phyloP scores from a whole-genome alignment of 306 rosid genomes.

The Crataegus laevigata region DNA sequence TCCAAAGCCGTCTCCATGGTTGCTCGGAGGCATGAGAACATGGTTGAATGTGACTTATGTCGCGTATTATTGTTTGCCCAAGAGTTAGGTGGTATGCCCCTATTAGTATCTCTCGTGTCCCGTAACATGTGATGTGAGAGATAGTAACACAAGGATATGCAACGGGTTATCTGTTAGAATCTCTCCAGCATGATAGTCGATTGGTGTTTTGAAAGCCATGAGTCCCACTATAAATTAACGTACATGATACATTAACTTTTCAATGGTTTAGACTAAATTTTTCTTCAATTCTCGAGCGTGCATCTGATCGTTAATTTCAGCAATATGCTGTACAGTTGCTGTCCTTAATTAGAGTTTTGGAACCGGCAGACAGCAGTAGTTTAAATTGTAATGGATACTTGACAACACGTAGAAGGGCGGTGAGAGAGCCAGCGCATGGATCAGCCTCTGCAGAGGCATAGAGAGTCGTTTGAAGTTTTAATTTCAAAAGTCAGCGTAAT shows the following conservation, averaged over 20 bases:
- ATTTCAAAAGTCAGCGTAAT: background rate
- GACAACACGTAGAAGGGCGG: background rate
- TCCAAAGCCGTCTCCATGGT: constrained; percentile 54
- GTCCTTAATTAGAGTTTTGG: too few species aligned
- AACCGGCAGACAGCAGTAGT: background rate
- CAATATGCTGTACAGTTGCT: too few species aligned
- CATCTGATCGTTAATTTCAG: too few species aligned
- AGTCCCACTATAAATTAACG: background rate
- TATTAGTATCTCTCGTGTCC: too few species aligned
- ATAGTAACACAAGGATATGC: too few species aligned
- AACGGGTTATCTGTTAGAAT: background rate
- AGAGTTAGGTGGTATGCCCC: too few species aligned
- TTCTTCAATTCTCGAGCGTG: too few species aligned
- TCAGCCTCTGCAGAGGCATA: background rate
- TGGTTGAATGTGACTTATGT: constrained; percentile 26
- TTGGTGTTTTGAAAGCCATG: background rate
- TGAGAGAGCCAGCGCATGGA: background rate
- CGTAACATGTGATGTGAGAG: too few species aligned
- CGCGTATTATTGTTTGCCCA: too few species aligned
- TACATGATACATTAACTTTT: too few species aligned
- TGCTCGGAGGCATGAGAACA: constrained; percentile 57
- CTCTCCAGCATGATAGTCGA: background rate
- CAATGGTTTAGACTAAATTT: too few species aligned
- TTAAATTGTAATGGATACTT: background rate
- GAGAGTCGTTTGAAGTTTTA: background rate